phyloP scores from a whole-genome alignment of 768 basidiomycete genomes.

The Suillus subluteus region DNA sequence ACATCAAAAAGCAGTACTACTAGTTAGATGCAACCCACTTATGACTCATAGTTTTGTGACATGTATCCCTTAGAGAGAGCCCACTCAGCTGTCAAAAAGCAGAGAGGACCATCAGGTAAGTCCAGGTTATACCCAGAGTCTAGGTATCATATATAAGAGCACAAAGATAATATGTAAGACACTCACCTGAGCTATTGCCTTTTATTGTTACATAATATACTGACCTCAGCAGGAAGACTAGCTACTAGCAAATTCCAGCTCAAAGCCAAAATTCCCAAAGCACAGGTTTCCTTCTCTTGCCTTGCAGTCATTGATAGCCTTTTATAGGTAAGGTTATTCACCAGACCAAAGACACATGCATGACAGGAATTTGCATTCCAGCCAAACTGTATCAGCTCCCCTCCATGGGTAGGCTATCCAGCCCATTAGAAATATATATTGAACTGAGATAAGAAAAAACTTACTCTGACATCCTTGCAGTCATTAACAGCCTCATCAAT shows the following conservation, averaged over 20 bases:
- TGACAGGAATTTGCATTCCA: constrained; percentile 1
- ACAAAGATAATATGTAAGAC: not conserved
- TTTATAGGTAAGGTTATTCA: constrained; percentile 2
- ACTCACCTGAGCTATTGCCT: not conserved
- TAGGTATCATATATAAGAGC: not conserved
- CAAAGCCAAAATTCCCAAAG: not conserved
- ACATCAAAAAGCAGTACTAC: not conserved
- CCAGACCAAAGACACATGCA: constrained; percentile 8
- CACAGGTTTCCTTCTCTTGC: not conserved
- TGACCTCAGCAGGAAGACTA: not conserved
- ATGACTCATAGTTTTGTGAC: constrained; percentile 4
- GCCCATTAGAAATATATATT: not conserved
- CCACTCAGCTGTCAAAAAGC: no score
- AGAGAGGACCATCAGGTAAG: constrained; percentile 2
- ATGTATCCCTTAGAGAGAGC: constrained; percentile 12
- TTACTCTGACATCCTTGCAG: not conserved
- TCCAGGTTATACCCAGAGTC: constrained; percentile 4
- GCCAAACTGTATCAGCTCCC: not conserved
- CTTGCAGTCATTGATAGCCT: not conserved
- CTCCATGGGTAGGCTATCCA: not conserved
- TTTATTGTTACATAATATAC: not conserved
- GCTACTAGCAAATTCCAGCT: not conserved
- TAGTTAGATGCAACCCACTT: not conserved
- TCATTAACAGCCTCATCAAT: constrained; percentile 2
- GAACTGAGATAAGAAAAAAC: not conserved